Evolutionary conservation across 2,329 filamentous ascomycete species (phyloP), one percentile per base, ranked within the genome.

Genomic region (Helminthosporium solani): DNA sequence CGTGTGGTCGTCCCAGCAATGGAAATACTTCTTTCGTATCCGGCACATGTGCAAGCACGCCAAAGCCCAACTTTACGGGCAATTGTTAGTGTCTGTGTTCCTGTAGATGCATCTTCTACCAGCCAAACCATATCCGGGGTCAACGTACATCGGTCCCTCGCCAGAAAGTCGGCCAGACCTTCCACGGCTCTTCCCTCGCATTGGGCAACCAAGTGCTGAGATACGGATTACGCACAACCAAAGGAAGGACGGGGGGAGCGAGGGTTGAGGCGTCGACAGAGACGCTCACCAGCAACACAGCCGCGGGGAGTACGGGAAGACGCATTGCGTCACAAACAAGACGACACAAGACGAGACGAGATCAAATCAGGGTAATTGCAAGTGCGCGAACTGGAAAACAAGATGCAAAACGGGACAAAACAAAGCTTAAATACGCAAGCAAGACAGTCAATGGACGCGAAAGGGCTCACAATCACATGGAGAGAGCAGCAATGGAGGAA

Each of bases 161-260:
- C 78, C 85, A 91, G 68, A 91, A 90, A 68, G 92, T 92, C 19
- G 90, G 90, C 90, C 90, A 95, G 71, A 82, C 80, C 43, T 83
- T 79, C 89, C 89, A 95, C 2, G 90, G 90, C 36, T 78, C 78
- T 45, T 86, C 80, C 56, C 90, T 79, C 33, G 88, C 87, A 67
- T 81, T 78, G 38, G 77, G 76, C 46, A 89, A 74, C 78, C 68
- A 80, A 59, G 75, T 75, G 45, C 73, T 77, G 44, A 78, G 63
- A 56, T 78, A 78, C 14, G 76, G 76, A 47, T 75, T 78, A 46
- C 76, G 70, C 36, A 78, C 76, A 46, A 77, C 71, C 52, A 78
- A 67, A 12, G 76, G 76, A 37, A 78, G 68, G 6, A 78, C 73
- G 11, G 75, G 75, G 44, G 82, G 81, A 23, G 75, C 78, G 40